Base-by-base conservation (phyloP, 2,329 filamentous ascomycete species). In the Penicillium concentricum region DNA sequence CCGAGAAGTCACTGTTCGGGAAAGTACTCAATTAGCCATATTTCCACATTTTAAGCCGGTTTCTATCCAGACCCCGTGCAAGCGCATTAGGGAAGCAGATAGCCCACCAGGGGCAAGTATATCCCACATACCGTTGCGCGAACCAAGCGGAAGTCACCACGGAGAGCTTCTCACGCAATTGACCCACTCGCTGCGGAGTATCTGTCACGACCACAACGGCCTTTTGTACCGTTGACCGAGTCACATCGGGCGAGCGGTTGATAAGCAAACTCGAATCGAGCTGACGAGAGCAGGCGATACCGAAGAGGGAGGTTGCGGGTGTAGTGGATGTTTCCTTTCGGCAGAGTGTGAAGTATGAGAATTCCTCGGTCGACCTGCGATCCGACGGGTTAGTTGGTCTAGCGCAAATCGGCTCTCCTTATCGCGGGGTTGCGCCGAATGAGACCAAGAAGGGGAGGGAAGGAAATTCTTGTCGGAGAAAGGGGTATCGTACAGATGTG, bases 71-170 rank as follows among this genome's bases (percentile, higher is more conserved):
- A 35, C 9, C 13, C 22, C 15, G n/a, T 24, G 32, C 39, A 10
- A 35, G 18, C 24, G 39, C 54, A 18, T 26, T 5, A 16, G 15
- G 24, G 24, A 30, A 42, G 6, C n/a, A 26, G 7, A 30, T 9
- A 26, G 38, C 24, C 20, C 30, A 37, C 26, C 20, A 9, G 4
- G 16, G 22, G 3, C 12, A 37, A 32, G 5, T 10, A 26, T 24
- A 39, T 51, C 5, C 20, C 47, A 75, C 76, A 60, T 78, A 85
- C 84, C 79, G 88, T 80, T 99, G 94, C 60, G 89, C 90, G 76
- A 99, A 99, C 94, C 94, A 99, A 24, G 93, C 93, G 66, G 87
- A 89, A 4, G 93, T 97, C 16, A 99, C 92, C 32, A 96, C 87
- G 47, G 90, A 89, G 61, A 99, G 79, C 64, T 94, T 88, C 76